phyloP scores from a whole-genome alignment of 208 protist genomes.

The Entamoeba invadens region DNA sequence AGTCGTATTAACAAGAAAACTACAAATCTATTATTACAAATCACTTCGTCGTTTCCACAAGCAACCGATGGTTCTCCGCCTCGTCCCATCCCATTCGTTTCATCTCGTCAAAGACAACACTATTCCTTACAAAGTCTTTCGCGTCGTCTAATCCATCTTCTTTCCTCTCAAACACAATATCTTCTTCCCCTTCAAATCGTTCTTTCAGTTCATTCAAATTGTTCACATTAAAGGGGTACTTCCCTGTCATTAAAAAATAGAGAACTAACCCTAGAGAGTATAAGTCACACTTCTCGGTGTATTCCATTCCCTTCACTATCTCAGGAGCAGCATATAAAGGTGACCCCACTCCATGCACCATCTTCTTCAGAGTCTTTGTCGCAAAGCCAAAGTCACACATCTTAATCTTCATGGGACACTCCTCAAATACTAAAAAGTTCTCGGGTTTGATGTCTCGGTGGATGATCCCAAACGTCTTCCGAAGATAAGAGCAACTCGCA shows the following conservation, averaged over 20 bases:
- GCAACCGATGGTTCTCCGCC: not conserved
- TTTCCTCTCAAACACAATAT: not conserved
- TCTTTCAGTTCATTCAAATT: not conserved
- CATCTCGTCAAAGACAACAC: not conserved
- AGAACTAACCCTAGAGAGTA: not conserved
- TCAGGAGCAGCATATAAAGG: not conserved
- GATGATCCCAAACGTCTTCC: not conserved
- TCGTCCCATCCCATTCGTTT: not conserved
- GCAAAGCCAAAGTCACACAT: not conserved
- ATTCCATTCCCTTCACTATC: not conserved
- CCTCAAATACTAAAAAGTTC: not conserved
- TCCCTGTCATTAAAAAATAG: not conserved
- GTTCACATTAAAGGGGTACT: not conserved
- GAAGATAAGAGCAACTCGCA: not conserved
- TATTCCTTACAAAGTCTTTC: not conserved
- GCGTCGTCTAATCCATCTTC: no score
- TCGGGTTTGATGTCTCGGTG: not conserved
- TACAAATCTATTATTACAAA: no score
- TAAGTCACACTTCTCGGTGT: not conserved
- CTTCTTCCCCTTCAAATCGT: not conserved
- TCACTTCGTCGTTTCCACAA: no score
- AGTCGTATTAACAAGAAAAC: no score
- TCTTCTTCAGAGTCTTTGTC: not conserved
- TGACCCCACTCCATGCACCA: not conserved
- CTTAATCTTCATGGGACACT: not conserved